Conservation (phyloP, 257 asterid genomes). For the Nicotiana attenuata region DNA sequence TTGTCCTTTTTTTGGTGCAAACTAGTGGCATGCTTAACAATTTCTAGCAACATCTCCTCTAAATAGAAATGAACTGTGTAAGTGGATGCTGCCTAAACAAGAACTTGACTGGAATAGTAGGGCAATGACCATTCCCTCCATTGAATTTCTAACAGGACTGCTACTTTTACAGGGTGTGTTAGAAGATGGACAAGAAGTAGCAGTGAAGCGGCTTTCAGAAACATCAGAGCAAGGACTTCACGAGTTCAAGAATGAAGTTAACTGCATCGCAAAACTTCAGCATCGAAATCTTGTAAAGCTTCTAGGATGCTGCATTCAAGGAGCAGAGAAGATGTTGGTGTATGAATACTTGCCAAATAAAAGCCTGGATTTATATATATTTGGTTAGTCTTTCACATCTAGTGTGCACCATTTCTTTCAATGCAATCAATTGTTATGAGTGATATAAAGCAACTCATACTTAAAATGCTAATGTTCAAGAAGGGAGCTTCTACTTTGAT, state of each 20-base stretch:
- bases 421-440: neutral
- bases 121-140: no score
- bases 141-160: neutral
- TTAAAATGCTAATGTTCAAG: neutral
- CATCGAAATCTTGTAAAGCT: constrained; percentile 40
- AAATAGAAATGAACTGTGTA: no score
- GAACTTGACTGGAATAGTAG: no score
- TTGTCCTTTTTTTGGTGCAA: no score
- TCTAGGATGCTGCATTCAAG: constrained; percentile 32
- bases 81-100: no score
- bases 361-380: constrained; percentile 29
- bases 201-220: constrained; percentile 32
- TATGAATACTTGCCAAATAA: constrained; percentile 34
- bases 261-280: constrained; percentile 33
- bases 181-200: constrained; percentile 30
- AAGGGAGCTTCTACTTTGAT: neutral
- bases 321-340: constrained; percentile 26
- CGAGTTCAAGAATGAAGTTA: constrained; percentile 39
- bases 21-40: no score
- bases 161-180: constrained; percentile 19
- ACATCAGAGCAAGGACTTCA: constrained; percentile 26
- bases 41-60: no score
- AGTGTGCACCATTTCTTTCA: neutral
- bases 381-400: constrained; percentile 16
- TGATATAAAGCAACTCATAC: neutral